These are phyloP conservation scores for Wallacemonas sp. DNA, from an alignment of 208 protist genomes.

Conservation along the genomic window DNA sequence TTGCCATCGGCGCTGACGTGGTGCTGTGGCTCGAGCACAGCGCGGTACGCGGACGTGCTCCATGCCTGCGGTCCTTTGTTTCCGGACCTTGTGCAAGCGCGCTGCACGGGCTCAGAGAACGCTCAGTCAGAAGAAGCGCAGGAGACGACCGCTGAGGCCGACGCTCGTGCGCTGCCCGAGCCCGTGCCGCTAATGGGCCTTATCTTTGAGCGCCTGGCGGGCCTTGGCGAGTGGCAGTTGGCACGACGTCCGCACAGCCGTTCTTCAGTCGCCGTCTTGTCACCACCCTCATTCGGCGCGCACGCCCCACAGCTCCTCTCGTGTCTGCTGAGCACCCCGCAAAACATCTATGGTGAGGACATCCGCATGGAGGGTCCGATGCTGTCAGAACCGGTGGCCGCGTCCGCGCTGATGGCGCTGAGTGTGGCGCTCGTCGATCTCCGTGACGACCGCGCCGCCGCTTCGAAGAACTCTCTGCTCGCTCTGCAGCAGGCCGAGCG, in stretches of 20 bases:
- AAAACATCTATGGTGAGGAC: not conserved
- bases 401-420: conserved; percentile 5
- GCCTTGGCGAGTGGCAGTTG: conserved; percentile 23
- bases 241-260: not conserved
- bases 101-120: not conserved
- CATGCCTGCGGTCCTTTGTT: not conserved
- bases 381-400: conserved; percentile 2
- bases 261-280: not conserved
- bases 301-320: too few relatives aligned
- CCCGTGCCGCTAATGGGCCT: not conserved
- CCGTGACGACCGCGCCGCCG: not conserved
- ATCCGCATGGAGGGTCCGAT: not conserved
- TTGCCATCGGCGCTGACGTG: conserved; percentile 7
- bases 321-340: not conserved
- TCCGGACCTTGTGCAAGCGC: not conserved
- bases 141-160: not conserved
- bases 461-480: too few relatives aligned
- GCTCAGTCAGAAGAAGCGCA: not conserved
- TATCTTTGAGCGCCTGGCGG: conserved; percentile 23
- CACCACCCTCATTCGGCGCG: too few relatives aligned
- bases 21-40: conserved; percentile 14
- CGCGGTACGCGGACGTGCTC: conserved; percentile 19
- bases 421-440: not conserved
- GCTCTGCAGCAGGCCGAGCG: conserved; percentile 2
- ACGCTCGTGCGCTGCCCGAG: conserved; percentile 13